These are phyloP conservation scores for Neurospora crassa DNA, from an alignment of 2,329 filamentous ascomycete genomes.

Conservation along the genomic window DNA sequence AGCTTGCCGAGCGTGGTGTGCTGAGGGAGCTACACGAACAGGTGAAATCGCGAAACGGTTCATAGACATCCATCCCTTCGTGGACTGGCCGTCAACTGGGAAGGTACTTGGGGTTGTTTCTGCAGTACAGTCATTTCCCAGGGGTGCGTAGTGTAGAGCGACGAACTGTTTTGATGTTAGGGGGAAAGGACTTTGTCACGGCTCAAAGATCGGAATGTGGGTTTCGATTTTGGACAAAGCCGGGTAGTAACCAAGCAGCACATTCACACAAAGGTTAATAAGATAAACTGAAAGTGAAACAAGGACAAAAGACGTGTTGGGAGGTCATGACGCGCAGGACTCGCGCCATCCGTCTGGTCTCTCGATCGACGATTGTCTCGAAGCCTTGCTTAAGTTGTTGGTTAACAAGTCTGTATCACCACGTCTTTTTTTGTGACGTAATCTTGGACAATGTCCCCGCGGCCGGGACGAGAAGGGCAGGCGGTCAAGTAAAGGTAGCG, in stretches of 20 bases:
- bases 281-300: neutral
- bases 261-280: neutral
- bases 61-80: neutral
- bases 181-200: neutral
- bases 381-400: neutral
- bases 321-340: neutral
- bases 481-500: neutral
- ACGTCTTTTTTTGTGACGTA: slow-evolving; percentile 6
- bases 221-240: neutral
- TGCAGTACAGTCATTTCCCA: neutral
- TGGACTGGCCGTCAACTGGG: neutral
- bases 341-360: neutral
- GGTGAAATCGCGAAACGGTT: neutral
- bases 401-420: neutral
- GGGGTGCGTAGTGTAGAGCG: neutral
- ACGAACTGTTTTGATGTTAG: neutral
- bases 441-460: neutral
- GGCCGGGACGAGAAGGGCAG: neutral
- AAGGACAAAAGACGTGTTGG: neutral
- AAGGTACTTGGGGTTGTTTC: neutral
- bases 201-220: neutral
- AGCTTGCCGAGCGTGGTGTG: slow-evolving; percentile 56
- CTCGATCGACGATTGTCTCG: neutral
- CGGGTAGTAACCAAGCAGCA: neutral
- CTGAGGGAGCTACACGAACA: slow-evolving; percentile 34